Evolutionary conservation across 495 filamentous ascomycete genomes (phyloP), one percentile per base, ranked within the genome.

Genomic region (Emericellopsis terricola): DNA sequence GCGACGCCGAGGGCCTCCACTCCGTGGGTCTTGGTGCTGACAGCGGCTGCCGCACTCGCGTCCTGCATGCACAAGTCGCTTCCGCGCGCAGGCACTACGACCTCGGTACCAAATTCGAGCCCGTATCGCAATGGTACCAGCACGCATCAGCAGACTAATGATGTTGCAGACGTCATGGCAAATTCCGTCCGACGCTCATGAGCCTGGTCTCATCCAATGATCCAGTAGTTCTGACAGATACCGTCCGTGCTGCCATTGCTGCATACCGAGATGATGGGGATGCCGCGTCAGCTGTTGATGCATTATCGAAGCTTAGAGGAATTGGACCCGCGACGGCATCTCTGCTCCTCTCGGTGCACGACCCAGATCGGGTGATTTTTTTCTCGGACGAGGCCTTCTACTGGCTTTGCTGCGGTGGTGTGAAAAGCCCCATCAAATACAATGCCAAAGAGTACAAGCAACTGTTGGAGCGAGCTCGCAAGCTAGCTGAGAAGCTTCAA

Each of bases 351-450:
- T 68, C 75, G 0, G 62, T 74, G 3, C 60, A 63, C 34, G 65
- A 73, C n/a, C 53, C 62, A 0, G 45, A 56, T 0, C 53, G 63
- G 14, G 58, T 75, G 8, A 69, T 79, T 1, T 87, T 84, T 50
- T 85, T 80, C 53, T 76, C 74, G 18, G 80, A 87, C 41, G 78
- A 85, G 54, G 56, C 71, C 15, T 84, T 69, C 47, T 60, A 71
- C 37, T 85, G 76, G 76, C 44, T 78, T 10, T 68, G 60, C 48
- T 45, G 44, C 42, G 51, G 50, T 28, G 69, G 58, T 26, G 55
- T 60, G 40, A 51, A 50, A 36, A 39, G 39, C 0, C 42, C 52
- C 15, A 60, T 78, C 43, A 76, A 75, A 47, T 85, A 85, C 51
- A 73, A 62, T 32, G 38, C 57, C 16, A 62, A 67, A 28, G 78